Evolutionary conservation across 129 eudicot species (phyloP).

Genomic region (Ambrosia artemisiifolia): DNA sequence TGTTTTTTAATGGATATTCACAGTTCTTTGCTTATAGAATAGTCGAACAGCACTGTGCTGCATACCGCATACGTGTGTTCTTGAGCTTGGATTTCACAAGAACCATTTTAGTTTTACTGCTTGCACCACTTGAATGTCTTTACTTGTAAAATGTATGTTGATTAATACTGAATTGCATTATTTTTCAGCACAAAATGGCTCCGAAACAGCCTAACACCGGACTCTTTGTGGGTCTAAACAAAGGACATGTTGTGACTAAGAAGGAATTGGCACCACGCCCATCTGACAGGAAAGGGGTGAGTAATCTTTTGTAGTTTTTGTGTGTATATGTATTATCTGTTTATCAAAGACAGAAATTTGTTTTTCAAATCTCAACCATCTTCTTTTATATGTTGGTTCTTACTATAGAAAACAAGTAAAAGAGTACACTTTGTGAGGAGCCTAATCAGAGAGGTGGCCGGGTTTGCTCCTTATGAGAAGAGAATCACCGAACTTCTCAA

Average conservation of each 20-base stretch:
- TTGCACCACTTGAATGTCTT: not conserved
- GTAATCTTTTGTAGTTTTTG: not conserved
- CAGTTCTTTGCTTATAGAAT: not conserved
- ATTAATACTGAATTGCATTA: not conserved
- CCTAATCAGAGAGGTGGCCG: constrained; percentile 61
- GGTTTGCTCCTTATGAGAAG: constrained; percentile 69
- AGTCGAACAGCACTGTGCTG: not conserved
- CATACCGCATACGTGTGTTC: not conserved
- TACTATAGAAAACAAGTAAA: constrained; percentile 49
- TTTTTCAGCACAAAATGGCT: constrained; percentile 7
- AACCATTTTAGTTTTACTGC: not conserved
- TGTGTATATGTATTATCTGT: not conserved
- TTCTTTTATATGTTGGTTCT: not conserved
- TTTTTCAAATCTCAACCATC: not conserved
- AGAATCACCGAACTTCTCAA: constrained; percentile 58
- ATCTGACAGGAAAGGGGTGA: constrained; percentile 34
- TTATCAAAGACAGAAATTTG: too few species aligned
- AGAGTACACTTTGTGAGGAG: constrained; percentile 45
- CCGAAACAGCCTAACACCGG: constrained; percentile 31
- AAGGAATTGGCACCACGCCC: constrained; percentile 35
- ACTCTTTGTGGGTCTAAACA: constrained; percentile 35
- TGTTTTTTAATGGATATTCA: not conserved
- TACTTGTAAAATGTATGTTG: not conserved
- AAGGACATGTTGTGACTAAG: constrained; percentile 26
- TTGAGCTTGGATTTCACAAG: not conserved